phyloP scores from a whole-genome alignment of 495 filamentous ascomycete species.

The Delitschia confertaspora region DNA sequence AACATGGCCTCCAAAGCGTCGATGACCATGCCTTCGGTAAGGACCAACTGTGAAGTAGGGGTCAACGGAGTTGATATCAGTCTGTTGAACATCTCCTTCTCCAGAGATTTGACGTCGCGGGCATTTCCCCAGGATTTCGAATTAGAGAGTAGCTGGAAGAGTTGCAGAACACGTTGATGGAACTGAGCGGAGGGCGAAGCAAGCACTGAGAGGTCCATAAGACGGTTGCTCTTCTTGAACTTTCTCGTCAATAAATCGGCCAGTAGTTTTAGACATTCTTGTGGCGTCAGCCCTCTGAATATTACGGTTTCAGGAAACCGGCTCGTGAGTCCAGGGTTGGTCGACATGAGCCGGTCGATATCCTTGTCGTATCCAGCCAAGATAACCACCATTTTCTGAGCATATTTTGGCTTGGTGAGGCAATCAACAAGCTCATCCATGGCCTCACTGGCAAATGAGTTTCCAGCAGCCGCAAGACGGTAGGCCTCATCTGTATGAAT shows the following conservation, averaged over 20 bases:
- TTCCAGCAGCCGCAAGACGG: constrained; percentile 44
- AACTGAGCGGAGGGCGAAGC: constrained; percentile 23
- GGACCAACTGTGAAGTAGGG: constrained; percentile 1
- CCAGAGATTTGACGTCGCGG: constrained; percentile 52
- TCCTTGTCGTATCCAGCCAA: constrained; percentile 65
- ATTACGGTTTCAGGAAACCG: constrained; percentile 52
- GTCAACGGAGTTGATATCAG: constrained; percentile 30
- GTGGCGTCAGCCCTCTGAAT: constrained; percentile 40
- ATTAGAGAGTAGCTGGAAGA: constrained; percentile 38
- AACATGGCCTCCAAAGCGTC: constrained; percentile 9
- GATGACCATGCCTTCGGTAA: constrained; percentile 12
- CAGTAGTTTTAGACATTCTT: constrained; percentile 41
- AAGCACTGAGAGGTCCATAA: constrained; percentile 19
- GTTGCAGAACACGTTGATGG: constrained; percentile 24
- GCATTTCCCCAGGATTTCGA: constrained; percentile 60
- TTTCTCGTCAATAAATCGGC: constrained; percentile 12
- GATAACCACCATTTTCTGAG: constrained; percentile 59
- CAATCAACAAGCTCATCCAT: constrained; percentile 66
- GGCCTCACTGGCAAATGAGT: constrained; percentile 64
- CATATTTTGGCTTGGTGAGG: constrained; percentile 54
- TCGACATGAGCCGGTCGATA: constrained; percentile 59
- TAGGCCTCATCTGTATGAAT: constrained; percentile 69
- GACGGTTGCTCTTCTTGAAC: constrained; percentile 17
- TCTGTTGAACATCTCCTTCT: constrained; percentile 44
- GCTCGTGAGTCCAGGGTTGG: constrained; percentile 50